Conservation (phyloP, 2,329 filamentous ascomycete species). For the Fusarium sarcochroum region DNA sequence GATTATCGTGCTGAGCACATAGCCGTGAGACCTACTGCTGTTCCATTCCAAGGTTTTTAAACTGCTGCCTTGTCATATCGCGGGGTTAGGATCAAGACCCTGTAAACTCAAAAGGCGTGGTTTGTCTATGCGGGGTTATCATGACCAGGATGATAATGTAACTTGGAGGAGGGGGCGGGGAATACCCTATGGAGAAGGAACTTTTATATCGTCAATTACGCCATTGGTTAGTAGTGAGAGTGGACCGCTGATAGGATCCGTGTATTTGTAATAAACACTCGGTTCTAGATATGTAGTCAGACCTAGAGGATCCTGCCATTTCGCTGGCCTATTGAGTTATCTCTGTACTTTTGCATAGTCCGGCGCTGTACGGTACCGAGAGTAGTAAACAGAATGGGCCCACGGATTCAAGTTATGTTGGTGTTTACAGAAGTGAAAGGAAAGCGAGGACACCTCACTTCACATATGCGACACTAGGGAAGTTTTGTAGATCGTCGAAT, state of each 20-base stretch:
- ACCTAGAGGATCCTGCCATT: not conserved
- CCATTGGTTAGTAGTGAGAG: not conserved
- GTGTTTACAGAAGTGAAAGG: no score
- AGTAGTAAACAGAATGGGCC: no score
- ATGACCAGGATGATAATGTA: no score
- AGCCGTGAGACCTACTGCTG: not conserved
- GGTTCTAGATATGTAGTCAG: not conserved
- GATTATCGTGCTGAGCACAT: not conserved
- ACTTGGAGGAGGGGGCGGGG: not conserved
- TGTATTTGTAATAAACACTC: not conserved
- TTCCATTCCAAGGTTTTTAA: constrained; percentile 4
- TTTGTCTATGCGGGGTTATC: not conserved
- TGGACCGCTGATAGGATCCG: not conserved
- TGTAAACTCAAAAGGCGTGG: not conserved
- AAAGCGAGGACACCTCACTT: no score
- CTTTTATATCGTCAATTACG: not conserved
- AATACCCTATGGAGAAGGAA: not conserved
- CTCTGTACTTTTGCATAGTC: no score
- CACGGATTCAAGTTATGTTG: no score
- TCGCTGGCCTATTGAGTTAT: not conserved
- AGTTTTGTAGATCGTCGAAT: no score
- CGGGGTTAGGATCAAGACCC: not conserved
- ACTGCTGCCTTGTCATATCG: constrained; percentile 20
- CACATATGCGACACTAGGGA: no score
- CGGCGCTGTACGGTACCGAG: no score